phyloP scores from a whole-genome alignment of 306 rosid genomes.

The Malus sieversii region DNA sequence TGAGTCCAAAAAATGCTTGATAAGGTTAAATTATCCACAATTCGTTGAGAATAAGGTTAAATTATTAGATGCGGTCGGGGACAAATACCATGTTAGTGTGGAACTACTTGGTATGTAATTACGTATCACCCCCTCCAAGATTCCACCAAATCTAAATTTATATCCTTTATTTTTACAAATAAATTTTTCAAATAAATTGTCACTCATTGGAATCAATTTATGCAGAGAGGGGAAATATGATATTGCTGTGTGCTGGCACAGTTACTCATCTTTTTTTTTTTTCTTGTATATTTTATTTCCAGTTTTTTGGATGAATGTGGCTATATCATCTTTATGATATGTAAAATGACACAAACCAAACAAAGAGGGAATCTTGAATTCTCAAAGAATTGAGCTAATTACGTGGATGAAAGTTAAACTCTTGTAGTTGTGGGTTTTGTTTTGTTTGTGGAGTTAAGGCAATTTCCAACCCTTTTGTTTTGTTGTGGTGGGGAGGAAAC shows the following conservation, averaged over 20 bases:
- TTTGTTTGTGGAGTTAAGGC: constrained; percentile 14
- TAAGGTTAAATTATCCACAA: background rate
- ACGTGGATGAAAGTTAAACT: background rate
- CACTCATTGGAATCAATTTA: background rate
- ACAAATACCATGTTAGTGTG: background rate
- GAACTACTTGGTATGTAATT: background rate
- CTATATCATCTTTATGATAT: background rate
- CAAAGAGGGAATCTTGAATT: constrained; percentile 28
- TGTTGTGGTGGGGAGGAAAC: background rate
- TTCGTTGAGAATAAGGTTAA: background rate
- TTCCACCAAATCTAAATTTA: background rate
- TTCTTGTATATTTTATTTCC: background rate
- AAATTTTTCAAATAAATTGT: background rate
- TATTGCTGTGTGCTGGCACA: background rate
- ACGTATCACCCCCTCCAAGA: background rate
- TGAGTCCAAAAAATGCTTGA: too few species aligned
- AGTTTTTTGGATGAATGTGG: background rate
- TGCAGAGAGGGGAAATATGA: background rate
- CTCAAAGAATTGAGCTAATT: background rate
- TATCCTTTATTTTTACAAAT: background rate
- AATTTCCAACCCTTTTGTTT: constrained; percentile 10
- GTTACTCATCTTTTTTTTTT: background rate
- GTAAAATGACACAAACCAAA: constrained; percentile 14
- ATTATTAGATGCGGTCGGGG: background rate
- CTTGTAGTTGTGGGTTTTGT: background rate